Conservation (phyloP, 129 eudicot genomes). For the Chrysanthemum seticuspe region DNA sequence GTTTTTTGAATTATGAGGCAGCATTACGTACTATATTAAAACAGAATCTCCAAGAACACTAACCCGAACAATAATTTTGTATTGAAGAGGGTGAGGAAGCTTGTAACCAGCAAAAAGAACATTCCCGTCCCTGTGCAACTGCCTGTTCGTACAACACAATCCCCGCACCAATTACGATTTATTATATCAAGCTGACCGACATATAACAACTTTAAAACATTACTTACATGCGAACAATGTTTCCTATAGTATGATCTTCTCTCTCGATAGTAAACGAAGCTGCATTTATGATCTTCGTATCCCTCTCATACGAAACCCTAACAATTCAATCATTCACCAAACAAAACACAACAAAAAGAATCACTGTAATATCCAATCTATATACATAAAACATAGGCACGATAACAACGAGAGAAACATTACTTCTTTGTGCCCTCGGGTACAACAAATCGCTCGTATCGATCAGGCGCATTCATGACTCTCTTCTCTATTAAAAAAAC, state of each 20-base stretch:
- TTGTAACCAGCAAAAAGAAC: slow-evolving; percentile 96
- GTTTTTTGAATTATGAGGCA: no score
- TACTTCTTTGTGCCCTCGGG: slow-evolving; percentile 89
- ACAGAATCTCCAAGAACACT: slow-evolving; percentile 28
- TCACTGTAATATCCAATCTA: background rate
- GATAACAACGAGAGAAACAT: slow-evolving; percentile 8
- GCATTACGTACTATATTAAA: background rate
- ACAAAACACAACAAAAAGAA: slow-evolving; percentile 10
- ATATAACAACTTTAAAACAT: no score
- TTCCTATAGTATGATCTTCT: slow-evolving; percentile 94
- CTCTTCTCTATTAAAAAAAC: slow-evolving; percentile 5
- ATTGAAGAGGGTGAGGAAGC: slow-evolving; percentile 98
- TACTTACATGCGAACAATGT: slow-evolving; percentile 80
- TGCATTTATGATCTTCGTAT: slow-evolving; percentile 91
- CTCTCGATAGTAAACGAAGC: slow-evolving; percentile 89
- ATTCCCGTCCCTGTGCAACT: slow-evolving; percentile 87
- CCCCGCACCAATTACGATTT: no score
- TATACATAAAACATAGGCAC: background rate
- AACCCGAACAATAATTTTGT: slow-evolving; percentile 87
- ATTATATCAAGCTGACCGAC: no score
- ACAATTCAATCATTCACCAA: slow-evolving; percentile 13
- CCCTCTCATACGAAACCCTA: slow-evolving; percentile 97
- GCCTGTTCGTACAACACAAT: slow-evolving; percentile 49
- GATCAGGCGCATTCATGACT: slow-evolving; percentile 83
- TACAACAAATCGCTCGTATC: slow-evolving; percentile 87